A percentile compares a stretch with the other conserved stretches of the same genome.
Evolutionary conservation across 2,329 filamentous ascomycete genomes (phyloP).

Genomic region (Grosmannia penicillata): DNA sequence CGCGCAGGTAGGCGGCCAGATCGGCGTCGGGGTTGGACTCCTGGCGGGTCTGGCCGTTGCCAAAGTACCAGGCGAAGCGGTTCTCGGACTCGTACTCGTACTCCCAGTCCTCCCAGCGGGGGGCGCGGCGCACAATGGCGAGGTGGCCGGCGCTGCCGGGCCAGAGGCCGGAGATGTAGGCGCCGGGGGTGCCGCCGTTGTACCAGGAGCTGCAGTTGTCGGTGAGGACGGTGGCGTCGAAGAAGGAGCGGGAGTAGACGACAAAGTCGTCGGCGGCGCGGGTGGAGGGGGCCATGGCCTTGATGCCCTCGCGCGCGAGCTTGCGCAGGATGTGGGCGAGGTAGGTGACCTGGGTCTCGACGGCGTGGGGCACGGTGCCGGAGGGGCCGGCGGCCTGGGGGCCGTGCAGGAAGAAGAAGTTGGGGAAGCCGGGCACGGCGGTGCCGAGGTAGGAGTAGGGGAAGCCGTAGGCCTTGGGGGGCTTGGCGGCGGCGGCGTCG

Average conservation of each 20-base stretch:
- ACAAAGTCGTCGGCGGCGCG: conserved; percentile 13
- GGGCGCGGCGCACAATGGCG: conserved; percentile 13
- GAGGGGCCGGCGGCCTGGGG: conserved; percentile 8
- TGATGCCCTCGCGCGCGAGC: conserved; percentile 31
- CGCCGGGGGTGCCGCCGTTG: conserved; percentile 15
- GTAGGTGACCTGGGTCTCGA: conserved; percentile 18
- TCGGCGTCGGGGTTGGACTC: conserved; percentile 24
- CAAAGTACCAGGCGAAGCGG: conserved; percentile 27
- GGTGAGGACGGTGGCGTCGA: conserved; percentile 16
- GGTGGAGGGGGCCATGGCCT: conserved; percentile 12
- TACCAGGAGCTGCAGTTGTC: conserved; percentile 18
- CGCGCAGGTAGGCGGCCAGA: conserved; percentile 25
- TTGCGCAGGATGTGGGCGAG: conserved; percentile 33
- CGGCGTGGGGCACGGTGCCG: conserved; percentile 8
- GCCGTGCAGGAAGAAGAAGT: conserved; percentile 15
- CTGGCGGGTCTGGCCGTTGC: conserved; percentile 25
- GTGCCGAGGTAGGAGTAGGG: conserved; percentile 33
- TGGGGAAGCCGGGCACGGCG: conserved; percentile 19
- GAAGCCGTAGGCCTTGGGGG: conserved; percentile 31
- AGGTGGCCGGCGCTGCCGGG: conserved; percentile 13
- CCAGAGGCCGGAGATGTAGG: conserved; percentile 14
- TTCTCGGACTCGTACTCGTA: conserved; percentile 29
- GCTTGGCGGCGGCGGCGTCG: background rate
- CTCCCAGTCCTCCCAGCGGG: conserved; percentile 21
- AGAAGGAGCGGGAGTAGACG: conserved; percentile 16